Evolutionary conservation across 139 green algal genomes (phyloP).

Genomic region (Microglena sp.): DNA sequence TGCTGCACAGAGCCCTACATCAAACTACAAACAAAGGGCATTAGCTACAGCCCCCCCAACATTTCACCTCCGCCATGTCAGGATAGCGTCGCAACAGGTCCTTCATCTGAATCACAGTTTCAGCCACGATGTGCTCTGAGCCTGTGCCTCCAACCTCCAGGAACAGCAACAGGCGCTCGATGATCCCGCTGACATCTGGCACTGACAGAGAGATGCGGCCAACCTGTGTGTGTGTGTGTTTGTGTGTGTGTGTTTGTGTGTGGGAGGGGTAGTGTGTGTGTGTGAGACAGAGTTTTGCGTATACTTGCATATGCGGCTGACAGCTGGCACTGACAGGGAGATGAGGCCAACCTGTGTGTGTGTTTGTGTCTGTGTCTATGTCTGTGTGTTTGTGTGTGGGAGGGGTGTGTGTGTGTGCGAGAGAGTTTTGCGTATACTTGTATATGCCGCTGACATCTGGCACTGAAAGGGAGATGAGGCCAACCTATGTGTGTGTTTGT

Average conservation of each 20-base stretch:
- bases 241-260: background rate
- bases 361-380: background rate
- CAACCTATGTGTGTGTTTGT: too few relatives aligned
- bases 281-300: too few relatives aligned
- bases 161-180: constrained; percentile 88
- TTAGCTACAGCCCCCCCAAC: too few relatives aligned
- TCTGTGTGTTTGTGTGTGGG: background rate
- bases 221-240: too few relatives aligned
- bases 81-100: constrained; percentile 76
- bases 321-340: background rate
- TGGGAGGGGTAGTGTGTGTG: too few relatives aligned
- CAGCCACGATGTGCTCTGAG: constrained; percentile 47
- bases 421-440: too few relatives aligned
- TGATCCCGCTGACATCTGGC: constrained; percentile 71
- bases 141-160: constrained; percentile 49
- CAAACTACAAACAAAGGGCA: too few relatives aligned
- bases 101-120: constrained; percentile 60
- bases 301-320: too few relatives aligned
- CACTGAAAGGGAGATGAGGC: constrained; percentile 34
- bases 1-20: constrained; percentile 23
- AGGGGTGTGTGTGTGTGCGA: too few relatives aligned
- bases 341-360: background rate
- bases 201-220: constrained; percentile 34
- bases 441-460: constrained; percentile 77
- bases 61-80: constrained; percentile 51